These are phyloP conservation scores for Cystofilobasidium capitatum DNA, from an alignment of 768 basidiomycete species.

Conservation along the genomic window DNA sequence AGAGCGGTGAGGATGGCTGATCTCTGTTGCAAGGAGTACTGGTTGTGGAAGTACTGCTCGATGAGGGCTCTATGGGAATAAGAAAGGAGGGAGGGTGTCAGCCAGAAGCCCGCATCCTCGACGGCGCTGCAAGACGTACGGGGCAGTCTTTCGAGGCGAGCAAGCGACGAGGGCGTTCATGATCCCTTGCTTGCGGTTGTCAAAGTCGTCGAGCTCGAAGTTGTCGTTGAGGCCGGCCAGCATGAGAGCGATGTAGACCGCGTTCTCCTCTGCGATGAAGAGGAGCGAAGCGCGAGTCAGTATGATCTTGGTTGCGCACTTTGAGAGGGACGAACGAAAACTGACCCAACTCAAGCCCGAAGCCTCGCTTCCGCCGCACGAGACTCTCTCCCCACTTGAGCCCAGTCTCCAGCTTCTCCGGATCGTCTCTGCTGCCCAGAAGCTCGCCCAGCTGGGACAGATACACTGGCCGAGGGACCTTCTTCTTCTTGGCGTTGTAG, in stretches of 20 bases:
- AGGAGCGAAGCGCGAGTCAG: not conserved
- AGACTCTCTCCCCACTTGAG: slow-evolving; percentile 69
- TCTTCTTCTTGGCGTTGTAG: slow-evolving; percentile 48
- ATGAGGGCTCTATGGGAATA: slow-evolving; percentile 55
- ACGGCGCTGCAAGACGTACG: slow-evolving; percentile 49
- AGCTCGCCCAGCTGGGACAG: slow-evolving; percentile 71
- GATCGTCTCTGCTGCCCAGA: slow-evolving; percentile 56
- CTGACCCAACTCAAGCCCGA: slow-evolving; percentile 81
- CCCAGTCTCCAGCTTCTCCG: slow-evolving; percentile 69
- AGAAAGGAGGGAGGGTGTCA: not conserved
- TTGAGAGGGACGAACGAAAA: slow-evolving; percentile 21
- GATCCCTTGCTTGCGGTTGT: slow-evolving; percentile 62
- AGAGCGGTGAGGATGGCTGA: slow-evolving; percentile 76
- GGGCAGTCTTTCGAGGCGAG: slow-evolving; percentile 64
- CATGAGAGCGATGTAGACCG: slow-evolving; percentile 65
- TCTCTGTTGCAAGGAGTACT: slow-evolving; percentile 80
- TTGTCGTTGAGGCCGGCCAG: slow-evolving; percentile 69
- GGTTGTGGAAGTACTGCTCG: slow-evolving; percentile 88
- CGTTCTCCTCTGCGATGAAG: slow-evolving; percentile 66
- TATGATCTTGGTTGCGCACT: no score
- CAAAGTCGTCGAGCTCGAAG: slow-evolving; percentile 72
- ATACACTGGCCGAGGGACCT: slow-evolving; percentile 75
- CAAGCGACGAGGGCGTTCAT: slow-evolving; percentile 71
- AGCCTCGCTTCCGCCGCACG: slow-evolving; percentile 70
- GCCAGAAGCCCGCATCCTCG: slow-evolving; percentile 4